Conservation (phyloP, 78 protist genomes). For the Dictyostelium firmibasis region DNA sequence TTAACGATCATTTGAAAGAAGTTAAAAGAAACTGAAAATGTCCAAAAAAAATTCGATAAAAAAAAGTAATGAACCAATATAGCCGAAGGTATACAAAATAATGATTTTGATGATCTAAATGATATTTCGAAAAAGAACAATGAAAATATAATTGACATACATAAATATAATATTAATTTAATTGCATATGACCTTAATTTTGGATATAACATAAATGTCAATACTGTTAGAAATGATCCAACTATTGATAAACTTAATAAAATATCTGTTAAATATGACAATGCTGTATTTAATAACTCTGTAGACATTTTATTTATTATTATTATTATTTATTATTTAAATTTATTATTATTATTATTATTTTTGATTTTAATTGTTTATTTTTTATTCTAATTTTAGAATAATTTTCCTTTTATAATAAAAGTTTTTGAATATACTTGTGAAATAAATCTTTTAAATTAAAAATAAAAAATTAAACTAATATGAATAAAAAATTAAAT, state of each 20-base stretch:
- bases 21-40: conserved; percentile 62
- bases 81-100: conserved; percentile 57
- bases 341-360: neutral
- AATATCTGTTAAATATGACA: conserved; percentile 69
- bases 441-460: no score
- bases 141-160: conserved; percentile 52
- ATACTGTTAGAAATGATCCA: conserved; percentile 74
- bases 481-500: no score
- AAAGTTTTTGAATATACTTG: no score
- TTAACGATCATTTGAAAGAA: conserved; percentile 46
- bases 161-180: conserved; percentile 60
- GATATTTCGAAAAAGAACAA: conserved; percentile 41
- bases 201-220: conserved; percentile 68
- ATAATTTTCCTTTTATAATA: no score
- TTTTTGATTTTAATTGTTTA: neutral
- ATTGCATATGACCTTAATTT: conserved; percentile 77
- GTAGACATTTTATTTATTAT: neutral
- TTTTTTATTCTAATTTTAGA: neutral
- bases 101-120: conserved; percentile 8
- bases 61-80: conserved; percentile 69
- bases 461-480: no score
- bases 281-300: conserved; percentile 5
- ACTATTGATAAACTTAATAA: conserved; percentile 55
- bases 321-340: neutral
- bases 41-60: conserved; percentile 79